Percentiles rank a stretch among this genome's conserved stretches.
These are phyloP conservation scores for Termitomyces sp. DNA, from an alignment of 768 basidiomycete species.

Conservation along the genomic window DNA sequence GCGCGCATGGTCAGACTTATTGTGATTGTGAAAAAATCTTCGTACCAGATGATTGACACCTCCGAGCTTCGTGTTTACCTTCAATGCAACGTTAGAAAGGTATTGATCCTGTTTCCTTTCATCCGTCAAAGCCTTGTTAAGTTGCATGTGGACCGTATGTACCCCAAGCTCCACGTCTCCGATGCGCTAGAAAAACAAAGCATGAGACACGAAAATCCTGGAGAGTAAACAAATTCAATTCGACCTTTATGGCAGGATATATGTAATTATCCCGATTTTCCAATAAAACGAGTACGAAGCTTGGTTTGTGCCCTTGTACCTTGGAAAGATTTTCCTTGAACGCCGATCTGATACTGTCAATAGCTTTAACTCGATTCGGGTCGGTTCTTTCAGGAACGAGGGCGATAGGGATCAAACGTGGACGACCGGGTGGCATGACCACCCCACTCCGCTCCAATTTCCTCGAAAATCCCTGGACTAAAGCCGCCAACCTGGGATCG, in stretches of 20 bases:
- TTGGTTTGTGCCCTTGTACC: constrained; percentile 33
- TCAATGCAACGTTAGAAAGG: constrained; percentile 75
- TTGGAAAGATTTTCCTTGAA: constrained; percentile 26
- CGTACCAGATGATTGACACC: constrained; percentile 66
- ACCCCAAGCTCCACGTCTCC: constrained; percentile 72
- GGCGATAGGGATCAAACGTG: constrained; percentile 29
- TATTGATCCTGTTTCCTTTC: constrained; percentile 68
- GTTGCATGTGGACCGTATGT: constrained; percentile 69
- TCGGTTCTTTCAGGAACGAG: constrained; percentile 19
- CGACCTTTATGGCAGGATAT: constrained; percentile 73
- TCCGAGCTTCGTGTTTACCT: constrained; percentile 79
- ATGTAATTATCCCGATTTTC: constrained; percentile 66
- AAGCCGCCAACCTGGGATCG: constrained; percentile 33
- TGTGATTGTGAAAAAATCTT: neutral
- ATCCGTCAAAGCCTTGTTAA: constrained; percentile 52
- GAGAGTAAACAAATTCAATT: neutral
- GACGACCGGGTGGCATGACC: constrained; percentile 29
- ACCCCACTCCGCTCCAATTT: constrained; percentile 63
- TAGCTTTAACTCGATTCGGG: constrained; percentile 30
- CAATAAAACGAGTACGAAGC: constrained; percentile 67
- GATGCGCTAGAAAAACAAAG: constrained; percentile 35
- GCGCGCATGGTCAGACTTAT: constrained; percentile 2
- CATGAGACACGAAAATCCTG: neutral
- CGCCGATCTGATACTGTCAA: constrained; percentile 32
- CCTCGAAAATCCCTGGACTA: constrained; percentile 46